Evolutionary conservation across 148 eudicot genomes (phyloP), one percentile per base, ranked within the genome.

Genomic region (Rhododendron mucronatum): DNA sequence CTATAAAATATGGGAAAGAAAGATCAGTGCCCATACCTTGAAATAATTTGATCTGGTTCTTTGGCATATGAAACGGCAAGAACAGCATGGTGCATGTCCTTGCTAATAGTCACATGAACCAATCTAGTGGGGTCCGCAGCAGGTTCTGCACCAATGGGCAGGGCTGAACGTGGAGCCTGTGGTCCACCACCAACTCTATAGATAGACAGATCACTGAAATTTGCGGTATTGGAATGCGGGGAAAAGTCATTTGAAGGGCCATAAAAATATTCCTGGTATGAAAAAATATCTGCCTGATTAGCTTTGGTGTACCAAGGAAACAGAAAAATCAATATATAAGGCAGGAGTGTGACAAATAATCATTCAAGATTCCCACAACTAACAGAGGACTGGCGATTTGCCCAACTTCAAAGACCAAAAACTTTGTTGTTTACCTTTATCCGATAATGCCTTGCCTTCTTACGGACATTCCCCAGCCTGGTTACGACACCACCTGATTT

Each of bases 111-210:
- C 35, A 95, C 98, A 35, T 90, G 94, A 89, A 90, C 93, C 92
- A 95, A 89, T 88, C 99, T 90, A 73, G 92, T 92, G 20, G 94
- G 99, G 80, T 95, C 98, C 2, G 99, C 96, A 84, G 94, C 91
- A 86, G 98, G 99, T 90, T 95, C 95, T 44, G 99, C 99, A 55
- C 99, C 99, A 87, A 92, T 94, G 20, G 99, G 99, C 87, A 97
- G 87, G 91, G 99, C 99, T 53, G 98, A 97, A 44, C 97, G 95
- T 83, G 99, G 99, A 65, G 99, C 99, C 89, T 92, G 98, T 53
- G 98, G 98, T 26, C 99, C 99, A 85, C 99, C 98, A 45, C 99
- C 99, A 87, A 95, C 88, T 84, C 91, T 93, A 73, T 89, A 97
- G 71, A 97, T 89, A 41, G 89, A 90, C 86, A 95, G 86, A 82